Percentiles rank a stretch among this genome's conserved stretches.
phyloP scores from a whole-genome alignment of 257 asterid genomes.

The Linderniella brevidens region DNA sequence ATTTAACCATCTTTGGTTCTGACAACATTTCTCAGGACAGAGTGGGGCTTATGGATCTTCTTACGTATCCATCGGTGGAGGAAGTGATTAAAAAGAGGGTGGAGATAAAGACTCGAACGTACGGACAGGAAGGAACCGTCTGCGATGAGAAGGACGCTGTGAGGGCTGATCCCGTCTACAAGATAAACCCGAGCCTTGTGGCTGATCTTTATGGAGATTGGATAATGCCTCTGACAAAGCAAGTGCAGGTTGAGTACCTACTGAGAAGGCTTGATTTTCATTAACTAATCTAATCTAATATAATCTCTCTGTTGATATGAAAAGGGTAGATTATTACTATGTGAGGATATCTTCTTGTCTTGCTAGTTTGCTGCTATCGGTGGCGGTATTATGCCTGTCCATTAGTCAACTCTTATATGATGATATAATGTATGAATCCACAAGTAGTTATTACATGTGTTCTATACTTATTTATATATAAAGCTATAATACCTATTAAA shows the following conservation, averaged over 20 bases:
- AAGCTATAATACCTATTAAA: too few species aligned
- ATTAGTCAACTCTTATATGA: too few species aligned
- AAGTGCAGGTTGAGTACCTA: slow-evolving; percentile 73
- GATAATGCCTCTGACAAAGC: slow-evolving; percentile 95
- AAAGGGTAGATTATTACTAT: too few species aligned
- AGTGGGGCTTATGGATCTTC: slow-evolving; percentile 38
- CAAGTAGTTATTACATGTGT: too few species aligned
- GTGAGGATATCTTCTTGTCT: too few species aligned
- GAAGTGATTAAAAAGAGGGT: slow-evolving; percentile 49
- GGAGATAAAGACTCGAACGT: slow-evolving; percentile 60
- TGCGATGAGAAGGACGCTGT: slow-evolving; percentile 13
- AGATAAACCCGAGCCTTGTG: slow-evolving; percentile 56
- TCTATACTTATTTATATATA: too few species aligned
- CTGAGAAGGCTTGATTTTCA: slow-evolving; percentile 56
- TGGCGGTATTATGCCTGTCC: too few species aligned
- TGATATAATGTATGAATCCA: too few species aligned
- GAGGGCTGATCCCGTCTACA: slow-evolving; percentile 37
- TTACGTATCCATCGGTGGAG: slow-evolving; percentile 68
- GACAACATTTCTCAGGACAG: slow-evolving; percentile 29
- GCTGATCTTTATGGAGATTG: slow-evolving; percentile 62
- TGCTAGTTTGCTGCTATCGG: too few species aligned
- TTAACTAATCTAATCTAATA: not conserved
- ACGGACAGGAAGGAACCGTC: slow-evolving; percentile 51
- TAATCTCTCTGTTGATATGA: too few species aligned
- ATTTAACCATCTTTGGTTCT: too few species aligned